Evolutionary conservation across 345 rosid species (phyloP), one percentile per base, ranked within the genome.

Genomic region (Raphanus raphanistrum): DNA sequence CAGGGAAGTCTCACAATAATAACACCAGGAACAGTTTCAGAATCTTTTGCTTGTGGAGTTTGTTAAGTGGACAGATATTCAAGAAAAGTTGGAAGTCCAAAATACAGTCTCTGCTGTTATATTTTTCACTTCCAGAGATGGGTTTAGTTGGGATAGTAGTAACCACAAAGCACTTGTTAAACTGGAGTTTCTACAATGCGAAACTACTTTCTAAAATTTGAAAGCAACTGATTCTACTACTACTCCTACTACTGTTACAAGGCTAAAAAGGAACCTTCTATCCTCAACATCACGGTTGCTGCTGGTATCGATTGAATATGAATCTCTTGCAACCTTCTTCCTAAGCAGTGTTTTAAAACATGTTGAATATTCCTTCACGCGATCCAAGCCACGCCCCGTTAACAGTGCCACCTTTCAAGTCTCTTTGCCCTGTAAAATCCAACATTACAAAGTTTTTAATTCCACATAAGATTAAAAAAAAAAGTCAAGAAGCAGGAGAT

Each of bases 341-440:
- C 13, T 41, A 65, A 65, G 32, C 62, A 41, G 61, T 78, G 13
- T 43, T 68, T 73, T 82, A 91, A 12, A 66, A 66, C 75, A 81
- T 45, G 63, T 77, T 71, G 72, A 79, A 88, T 35, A 94, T 71
- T 28, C 94, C 93, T 25, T 87, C 89, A 38, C 66, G 71, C 16
- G 92, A 83, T 75, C 92, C 97, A 79, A 87, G 79, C 98, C 96
- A 94, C 55, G 97, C 87, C 63, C 88, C 88, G 28, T 74, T 81
- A 29, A 69, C 59, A 73, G 66, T 35, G 50, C 71, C 21, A 32
- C 76, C 59, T 26, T 35, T 68, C 32, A 43, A 67, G 32, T 68
- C 68, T 62, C 59, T 81, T 72, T 72, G 66, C 62, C 81, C 41
- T 81, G 70, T 80, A 68, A 12, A 67, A 72, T 27, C 55, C 58